Evolutionary conservation across 2,329 filamentous ascomycete genomes (phyloP), one percentile per base, ranked within the genome.

Genomic region (Pyricularia sp.): DNA sequence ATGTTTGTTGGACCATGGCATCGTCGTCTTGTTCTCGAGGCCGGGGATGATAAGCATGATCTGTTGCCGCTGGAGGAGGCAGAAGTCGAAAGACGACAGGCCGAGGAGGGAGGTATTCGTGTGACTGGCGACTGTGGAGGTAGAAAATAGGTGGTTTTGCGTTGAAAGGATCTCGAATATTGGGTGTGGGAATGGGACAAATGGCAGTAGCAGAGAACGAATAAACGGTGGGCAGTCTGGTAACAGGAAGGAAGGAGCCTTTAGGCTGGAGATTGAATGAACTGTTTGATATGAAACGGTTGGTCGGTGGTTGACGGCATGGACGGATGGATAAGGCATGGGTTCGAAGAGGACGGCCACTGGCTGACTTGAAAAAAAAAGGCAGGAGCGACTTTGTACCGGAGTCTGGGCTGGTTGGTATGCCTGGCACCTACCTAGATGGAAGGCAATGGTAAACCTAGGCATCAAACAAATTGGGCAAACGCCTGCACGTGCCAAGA

Each of bases 1-100:
- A 86, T 93, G 82, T 93, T 93, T 75, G 81, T 93, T 16, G 93
- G 93, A 2, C 87, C 92, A 62, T 99, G 93, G 93, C 91, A 97
- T 75, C 82, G 89, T 31, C 82, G 88, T 63, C 84, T 85, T 70
- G 78, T 96, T 24, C 73, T 86, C 57, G 75, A 74, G 33, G 73
- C 68, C 9, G 63, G 57, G 5, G 60, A 19, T 19, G 35, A 44
- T 3, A 49, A 26, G 8, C 62, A 44, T 2, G 49, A 66, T 30
- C 64, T 57, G n/a, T 68, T 73, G 28, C 67, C 69, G 35, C 69
- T 72, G 12, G 72, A 74, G 66, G 72, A 74, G 66, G 66, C 68
- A 16, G 71, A 72, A 30, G 65, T 69, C 22, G 59, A 61, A 35
- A 68, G 68, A 6, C 61, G 66, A 33, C 55, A 66, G 24, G 66